Percentiles rank a stretch among this genome's conserved stretches.
These are phyloP conservation scores for Calamus simplicifolius DNA, from an alignment of 176 grass and related monocot species.

Conservation along the genomic window DNA sequence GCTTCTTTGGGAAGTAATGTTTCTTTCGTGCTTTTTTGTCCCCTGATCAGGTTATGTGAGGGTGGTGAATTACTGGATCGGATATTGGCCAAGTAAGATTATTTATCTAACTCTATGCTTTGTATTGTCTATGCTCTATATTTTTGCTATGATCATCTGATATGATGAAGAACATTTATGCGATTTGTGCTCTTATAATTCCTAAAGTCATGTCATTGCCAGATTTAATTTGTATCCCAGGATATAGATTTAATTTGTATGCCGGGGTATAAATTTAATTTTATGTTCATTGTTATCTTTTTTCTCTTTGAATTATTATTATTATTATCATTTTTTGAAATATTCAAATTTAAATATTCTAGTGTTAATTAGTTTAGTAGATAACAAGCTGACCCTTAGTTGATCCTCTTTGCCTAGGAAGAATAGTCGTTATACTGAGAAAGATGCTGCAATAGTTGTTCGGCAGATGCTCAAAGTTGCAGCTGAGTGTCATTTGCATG, in stretches of 20 bases:
- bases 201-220: no score
- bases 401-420: conserved; percentile 36
- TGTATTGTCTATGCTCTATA: no score
- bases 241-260: no score
- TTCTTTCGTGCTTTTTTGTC: conserved; percentile 20
- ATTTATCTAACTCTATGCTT: conserved; percentile 7
- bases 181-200: no score
- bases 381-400: no score
- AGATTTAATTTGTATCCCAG: no score
- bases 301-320: background rate
- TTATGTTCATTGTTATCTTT: background rate
- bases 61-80: conserved; percentile 96
- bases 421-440: conserved; percentile 93
- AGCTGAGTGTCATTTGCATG: conserved; percentile 92
- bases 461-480: conserved; percentile 98
- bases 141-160: no score
- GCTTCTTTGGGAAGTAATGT: background rate
- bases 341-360: background rate
- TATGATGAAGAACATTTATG: no score
- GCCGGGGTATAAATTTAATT: background rate
- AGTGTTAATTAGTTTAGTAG: no score
- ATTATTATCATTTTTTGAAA: conserved; percentile 10
- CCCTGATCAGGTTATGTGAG: conserved; percentile 72
- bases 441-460: conserved; percentile 93
- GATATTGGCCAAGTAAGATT: conserved; percentile 90